Conservation (phyloP, 2,329 filamentous ascomycete species). For the Fusarium heterosporum region DNA sequence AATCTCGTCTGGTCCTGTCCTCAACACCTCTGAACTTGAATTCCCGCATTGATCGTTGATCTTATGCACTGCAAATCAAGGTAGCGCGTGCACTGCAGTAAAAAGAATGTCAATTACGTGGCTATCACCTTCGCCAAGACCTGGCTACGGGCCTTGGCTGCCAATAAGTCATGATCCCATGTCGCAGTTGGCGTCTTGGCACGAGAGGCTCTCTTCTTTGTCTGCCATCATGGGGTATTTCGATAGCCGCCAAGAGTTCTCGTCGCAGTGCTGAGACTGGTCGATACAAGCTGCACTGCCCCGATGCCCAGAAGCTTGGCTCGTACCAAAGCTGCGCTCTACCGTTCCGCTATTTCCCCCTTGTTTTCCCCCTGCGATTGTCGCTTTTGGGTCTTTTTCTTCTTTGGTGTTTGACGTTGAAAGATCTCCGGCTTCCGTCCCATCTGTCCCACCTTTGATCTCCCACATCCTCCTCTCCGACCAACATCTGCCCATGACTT, state of each 20-base stretch:
- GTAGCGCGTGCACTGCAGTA: background rate
- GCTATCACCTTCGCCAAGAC: slow-evolving; percentile 35
- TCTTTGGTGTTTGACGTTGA: slow-evolving; percentile 8
- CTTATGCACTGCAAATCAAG: slow-evolving; percentile 17
- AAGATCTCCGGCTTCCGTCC: slow-evolving; percentile 23
- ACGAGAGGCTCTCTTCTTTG: background rate
- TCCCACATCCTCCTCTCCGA: slow-evolving; percentile 14
- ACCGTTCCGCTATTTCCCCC: slow-evolving; percentile 12
- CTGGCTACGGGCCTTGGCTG: background rate
- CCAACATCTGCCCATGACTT: slow-evolving; percentile 18
- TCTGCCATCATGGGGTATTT: slow-evolving; percentile 5
- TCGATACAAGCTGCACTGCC: slow-evolving; percentile 42
- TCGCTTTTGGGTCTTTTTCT: background rate
- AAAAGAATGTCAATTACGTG: slow-evolving; percentile 34
- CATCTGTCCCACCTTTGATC: slow-evolving; percentile 30
- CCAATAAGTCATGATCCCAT: slow-evolving; percentile 30
- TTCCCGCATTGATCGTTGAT: background rate
- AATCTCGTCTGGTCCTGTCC: background rate
- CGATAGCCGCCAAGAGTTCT: slow-evolving; percentile 33
- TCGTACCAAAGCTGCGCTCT: slow-evolving; percentile 31
- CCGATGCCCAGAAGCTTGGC: slow-evolving; percentile 44
- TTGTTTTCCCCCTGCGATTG: slow-evolving; percentile 3
- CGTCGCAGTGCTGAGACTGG: slow-evolving; percentile 2
- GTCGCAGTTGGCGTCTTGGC: slow-evolving; percentile 31
- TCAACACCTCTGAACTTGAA: background rate